Conservation (phyloP, 208 protist species). For the Tritrichomonas foetus region DNA sequence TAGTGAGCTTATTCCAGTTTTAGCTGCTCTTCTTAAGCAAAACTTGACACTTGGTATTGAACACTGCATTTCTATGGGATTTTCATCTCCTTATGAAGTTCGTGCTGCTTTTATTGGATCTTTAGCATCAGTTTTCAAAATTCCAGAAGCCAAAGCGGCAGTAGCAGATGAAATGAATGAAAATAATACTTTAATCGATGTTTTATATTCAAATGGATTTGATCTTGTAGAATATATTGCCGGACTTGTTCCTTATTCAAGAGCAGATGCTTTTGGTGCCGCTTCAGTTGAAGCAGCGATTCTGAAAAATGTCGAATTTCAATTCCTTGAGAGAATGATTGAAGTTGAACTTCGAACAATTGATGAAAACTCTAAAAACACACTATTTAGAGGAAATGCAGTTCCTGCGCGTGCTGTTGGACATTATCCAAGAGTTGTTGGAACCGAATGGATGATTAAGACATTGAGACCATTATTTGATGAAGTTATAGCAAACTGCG, state of each 20-base stretch:
- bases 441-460: not conserved
- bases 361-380: not conserved
- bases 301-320: not conserved
- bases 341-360: not conserved
- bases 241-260: not conserved
- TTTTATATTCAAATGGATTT: not conserved
- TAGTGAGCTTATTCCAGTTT: not conserved
- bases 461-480: not conserved
- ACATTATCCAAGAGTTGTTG: not conserved
- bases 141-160: too few species aligned
- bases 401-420: not conserved
- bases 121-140: not conserved
- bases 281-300: not conserved
- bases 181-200: not conserved
- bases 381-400: slow-evolving; percentile 2
- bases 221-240: not conserved
- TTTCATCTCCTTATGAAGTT: not conserved
- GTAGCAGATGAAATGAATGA: too few species aligned
- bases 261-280: not conserved
- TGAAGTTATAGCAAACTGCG: not conserved
- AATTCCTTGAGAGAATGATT: not conserved
- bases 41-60: not conserved
- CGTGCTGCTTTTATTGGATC: not conserved
- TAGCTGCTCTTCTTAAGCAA: not conserved
- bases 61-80: not conserved